Conservation (phyloP, 2,329 filamentous ascomycete genomes). For the Diaporthe citriasiana region DNA sequence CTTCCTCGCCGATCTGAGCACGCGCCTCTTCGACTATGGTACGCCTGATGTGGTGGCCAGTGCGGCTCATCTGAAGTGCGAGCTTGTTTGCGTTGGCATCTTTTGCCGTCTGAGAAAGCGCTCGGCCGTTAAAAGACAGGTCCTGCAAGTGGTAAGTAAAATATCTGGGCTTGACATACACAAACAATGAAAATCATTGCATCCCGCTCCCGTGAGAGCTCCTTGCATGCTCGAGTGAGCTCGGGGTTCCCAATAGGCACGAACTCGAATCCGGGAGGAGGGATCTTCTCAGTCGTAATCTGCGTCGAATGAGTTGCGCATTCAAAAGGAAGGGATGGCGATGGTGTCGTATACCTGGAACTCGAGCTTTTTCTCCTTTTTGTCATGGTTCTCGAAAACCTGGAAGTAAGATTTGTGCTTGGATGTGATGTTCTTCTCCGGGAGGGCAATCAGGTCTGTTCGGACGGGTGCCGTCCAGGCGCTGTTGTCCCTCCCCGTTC, state of each 20-base stretch:
- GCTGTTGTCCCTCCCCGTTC: constrained; percentile 46
- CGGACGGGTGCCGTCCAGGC: constrained; percentile 48
- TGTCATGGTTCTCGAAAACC: constrained; percentile 74
- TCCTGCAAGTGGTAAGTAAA: constrained; percentile 12
- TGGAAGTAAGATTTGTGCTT: constrained; percentile 76
- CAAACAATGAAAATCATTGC: constrained; percentile 78
- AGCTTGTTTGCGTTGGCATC: constrained; percentile 56
- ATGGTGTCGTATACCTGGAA: constrained; percentile 64
- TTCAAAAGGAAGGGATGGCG: background rate
- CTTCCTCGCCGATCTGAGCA: constrained; percentile 47
- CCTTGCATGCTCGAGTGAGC: constrained; percentile 73
- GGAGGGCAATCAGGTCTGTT: constrained; percentile 49
- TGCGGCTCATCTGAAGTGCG: constrained; percentile 69
- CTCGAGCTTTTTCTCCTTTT: constrained; percentile 73
- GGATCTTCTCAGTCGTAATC: constrained; percentile 65
- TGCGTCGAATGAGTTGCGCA: constrained; percentile 50
- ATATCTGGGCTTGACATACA: constrained; percentile 57
- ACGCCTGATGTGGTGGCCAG: constrained; percentile 72
- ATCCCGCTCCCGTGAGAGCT: constrained; percentile 72
- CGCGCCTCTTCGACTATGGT: constrained; percentile 71
- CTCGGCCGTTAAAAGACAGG: constrained; percentile 43
- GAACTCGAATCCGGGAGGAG: constrained; percentile 74
- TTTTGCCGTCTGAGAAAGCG: constrained; percentile 50
- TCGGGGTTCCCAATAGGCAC: constrained; percentile 74
- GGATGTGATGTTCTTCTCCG: constrained; percentile 54